Percentiles rank a stretch among this genome's conserved stretches.
These are phyloP conservation scores for Wallacemonas collosoma DNA, from an alignment of 208 protist species.

Conservation along the genomic window DNA sequence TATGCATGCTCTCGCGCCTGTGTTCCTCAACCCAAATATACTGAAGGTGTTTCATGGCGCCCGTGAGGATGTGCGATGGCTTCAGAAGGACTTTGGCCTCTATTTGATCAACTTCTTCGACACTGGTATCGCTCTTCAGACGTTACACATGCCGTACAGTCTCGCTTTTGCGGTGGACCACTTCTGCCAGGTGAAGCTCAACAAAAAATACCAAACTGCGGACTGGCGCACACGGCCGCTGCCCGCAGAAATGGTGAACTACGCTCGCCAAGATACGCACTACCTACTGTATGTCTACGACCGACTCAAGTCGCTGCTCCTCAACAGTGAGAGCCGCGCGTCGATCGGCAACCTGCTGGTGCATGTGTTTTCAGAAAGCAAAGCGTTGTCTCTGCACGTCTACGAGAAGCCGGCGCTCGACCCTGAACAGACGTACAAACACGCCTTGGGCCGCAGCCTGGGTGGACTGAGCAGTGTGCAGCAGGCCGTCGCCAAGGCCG, in stretches of 20 bases:
- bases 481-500: slow-evolving; percentile 54
- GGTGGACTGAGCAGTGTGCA: slow-evolving; percentile 65
- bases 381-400: slow-evolving; percentile 78
- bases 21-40: slow-evolving; percentile 93
- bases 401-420: slow-evolving; percentile 94
- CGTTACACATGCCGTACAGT: slow-evolving; percentile 90
- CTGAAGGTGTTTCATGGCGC: slow-evolving; percentile 98
- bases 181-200: slow-evolving; percentile 93
- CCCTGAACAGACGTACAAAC: slow-evolving; percentile 67
- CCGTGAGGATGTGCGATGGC: slow-evolving; percentile 96
- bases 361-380: slow-evolving; percentile 82
- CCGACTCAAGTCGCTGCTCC: slow-evolving; percentile 73
- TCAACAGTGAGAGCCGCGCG: slow-evolving; percentile 78
- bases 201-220: slow-evolving; percentile 98
- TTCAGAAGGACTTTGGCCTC: slow-evolving; percentile 98
- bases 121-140: slow-evolving; percentile 95
- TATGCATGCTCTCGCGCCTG: slow-evolving; percentile 87
- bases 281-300: slow-evolving; percentile 98
- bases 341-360: slow-evolving; percentile 83
- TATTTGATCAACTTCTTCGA: slow-evolving; percentile 99
- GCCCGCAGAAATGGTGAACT: slow-evolving; percentile 96
- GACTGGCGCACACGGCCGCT: slow-evolving; percentile 98
- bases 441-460: slow-evolving; percentile 71
- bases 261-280: slow-evolving; percentile 98
- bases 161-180: slow-evolving; percentile 95